Evolutionary conservation across 179 eudicot species (phyloP), one percentile per base, ranked within the genome.

Genomic region (Corrigiola litoralis): DNA sequence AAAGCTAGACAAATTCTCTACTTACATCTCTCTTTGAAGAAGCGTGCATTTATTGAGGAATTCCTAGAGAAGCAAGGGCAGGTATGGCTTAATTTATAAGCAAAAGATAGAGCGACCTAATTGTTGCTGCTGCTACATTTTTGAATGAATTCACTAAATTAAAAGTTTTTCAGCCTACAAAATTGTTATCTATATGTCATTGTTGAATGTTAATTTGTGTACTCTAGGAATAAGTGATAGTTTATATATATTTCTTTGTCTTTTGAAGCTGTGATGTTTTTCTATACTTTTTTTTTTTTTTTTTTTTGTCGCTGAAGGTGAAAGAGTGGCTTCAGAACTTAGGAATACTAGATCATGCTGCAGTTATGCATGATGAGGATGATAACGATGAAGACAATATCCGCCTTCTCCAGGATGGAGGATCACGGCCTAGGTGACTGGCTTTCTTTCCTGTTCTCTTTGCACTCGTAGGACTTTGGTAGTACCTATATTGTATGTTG

Each of bases 61-160:
- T 86, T 95, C 66, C 87, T 88, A 17, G 99, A 95, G 76, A 95
- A 86, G 77, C 99, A 95, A 76, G 99, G 84, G 75, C 99, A 95
- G 95, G 99, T 95, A 70, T 55, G 71, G 57, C 33, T 62, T 36
- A 46, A 24, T 32, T 6, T 58, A 8, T 47, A 5, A 55, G n/a
- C 14, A 53, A 53, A 45, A 20, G 42, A 54, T 32, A 20, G n/a
- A n/a, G n/a, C n/a, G n/a, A n/a, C n/a, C n/a, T n/a, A n/a, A n/a
- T n/a, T n/a, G n/a, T n/a, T n/a, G n/a, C n/a, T 27, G 16, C 48
- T 33, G 17, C 31, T 36, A 10, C 14, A 16, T 25, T 68, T 32
- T 58, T 21, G 37, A 59, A 37, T 6, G 48, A 52, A n/a, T n/a
- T n/a, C n/a, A n/a, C n/a, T 38, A 20, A 16, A 25, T 18, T 37